Evolutionary conservation across 192 early-diverging fungal genomes (phyloP), one percentile per base, ranked within the genome.

Genomic region (Podila epigama): DNA sequence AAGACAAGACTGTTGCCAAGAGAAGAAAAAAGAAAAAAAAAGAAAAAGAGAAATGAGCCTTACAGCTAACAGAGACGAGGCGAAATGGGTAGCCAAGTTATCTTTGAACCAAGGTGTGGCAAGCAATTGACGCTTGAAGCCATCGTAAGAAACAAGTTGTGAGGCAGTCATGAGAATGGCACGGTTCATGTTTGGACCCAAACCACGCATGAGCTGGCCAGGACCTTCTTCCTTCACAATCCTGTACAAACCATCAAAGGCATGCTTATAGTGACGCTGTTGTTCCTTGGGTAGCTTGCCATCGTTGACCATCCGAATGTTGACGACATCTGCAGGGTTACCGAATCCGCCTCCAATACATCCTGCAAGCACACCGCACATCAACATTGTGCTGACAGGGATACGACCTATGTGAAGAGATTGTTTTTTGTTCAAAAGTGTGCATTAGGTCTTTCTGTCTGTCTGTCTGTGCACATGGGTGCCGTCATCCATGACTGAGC

Each of bases 101-200:
- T 95, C 93, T 15, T 81, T 52, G 54, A 93, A 86, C 48, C 83
- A 83, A 12, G 81, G 68, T 4, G 86, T 85, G 8, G 81, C 65
- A 32, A 93, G 66, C 37, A 95, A 73, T n/a, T 89, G 55, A 16
- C 90, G 81, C 82, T 95, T 95, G 69, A 90, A 90, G 16, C 75
- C 82, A 67, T 95, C 94, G 80, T 95, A 95, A 2, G 88, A 89
- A 28, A 85, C 85, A 29, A 92, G 82, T 63, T 93, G 92, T 0
- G 89, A 87, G 9, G 83, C 82, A 11, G 88, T 91, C 88, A 93
- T 93, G 40, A 96, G 86, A 77, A 98, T 92, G 6, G 97, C 95
- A 48, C 97, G 85, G 53, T 95, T 89, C 52, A 96, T 85, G 42
- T 96, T 96, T 27, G 97, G 95, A 1, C 92, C 93, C 1, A 95